phyloP scores from a whole-genome alignment of 352 stramenopile species.

The Pythium dissotocum region DNA sequence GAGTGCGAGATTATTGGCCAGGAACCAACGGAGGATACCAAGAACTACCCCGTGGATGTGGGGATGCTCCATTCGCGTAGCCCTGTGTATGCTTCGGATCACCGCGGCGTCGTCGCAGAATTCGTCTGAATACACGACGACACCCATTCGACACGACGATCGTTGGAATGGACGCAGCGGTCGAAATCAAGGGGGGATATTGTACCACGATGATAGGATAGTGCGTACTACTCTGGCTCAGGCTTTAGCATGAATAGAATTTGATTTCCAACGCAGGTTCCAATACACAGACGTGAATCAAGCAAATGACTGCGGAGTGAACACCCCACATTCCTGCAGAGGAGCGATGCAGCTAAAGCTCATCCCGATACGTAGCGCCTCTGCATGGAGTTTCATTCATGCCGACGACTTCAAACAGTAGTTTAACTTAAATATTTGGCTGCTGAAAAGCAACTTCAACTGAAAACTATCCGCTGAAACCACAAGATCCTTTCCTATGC shows the following conservation, averaged over 20 bases:
- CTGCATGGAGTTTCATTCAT: no score
- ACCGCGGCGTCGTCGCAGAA: slow-evolving; percentile 78
- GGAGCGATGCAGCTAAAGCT: background rate
- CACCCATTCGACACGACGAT: no score
- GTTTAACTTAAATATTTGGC: no score
- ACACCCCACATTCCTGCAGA: background rate
- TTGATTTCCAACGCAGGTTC: background rate
- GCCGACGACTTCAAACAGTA: no score
- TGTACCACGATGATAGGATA: no score
- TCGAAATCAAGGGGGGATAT: no score
- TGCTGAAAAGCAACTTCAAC: background rate
- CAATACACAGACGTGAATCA: slow-evolving; percentile 18
- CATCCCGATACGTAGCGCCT: background rate
- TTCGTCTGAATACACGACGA: slow-evolving; percentile 38
- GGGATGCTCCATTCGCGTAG: slow-evolving; percentile 79
- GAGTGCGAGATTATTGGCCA: slow-evolving; percentile 80
- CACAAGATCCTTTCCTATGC: background rate
- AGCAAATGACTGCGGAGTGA: background rate
- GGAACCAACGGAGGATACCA: slow-evolving; percentile 66
- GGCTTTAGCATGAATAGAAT: no score
- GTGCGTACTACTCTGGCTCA: no score
- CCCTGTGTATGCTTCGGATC: slow-evolving; percentile 85
- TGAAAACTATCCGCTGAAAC: background rate
- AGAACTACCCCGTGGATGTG: slow-evolving; percentile 50
- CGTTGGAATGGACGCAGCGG: no score